A percentile compares a stretch with the other conserved stretches of the same genome.
These are phyloP conservation scores for Nidula microcarpa DNA, from an alignment of 768 basidiomycete species.

Conservation along the genomic window DNA sequence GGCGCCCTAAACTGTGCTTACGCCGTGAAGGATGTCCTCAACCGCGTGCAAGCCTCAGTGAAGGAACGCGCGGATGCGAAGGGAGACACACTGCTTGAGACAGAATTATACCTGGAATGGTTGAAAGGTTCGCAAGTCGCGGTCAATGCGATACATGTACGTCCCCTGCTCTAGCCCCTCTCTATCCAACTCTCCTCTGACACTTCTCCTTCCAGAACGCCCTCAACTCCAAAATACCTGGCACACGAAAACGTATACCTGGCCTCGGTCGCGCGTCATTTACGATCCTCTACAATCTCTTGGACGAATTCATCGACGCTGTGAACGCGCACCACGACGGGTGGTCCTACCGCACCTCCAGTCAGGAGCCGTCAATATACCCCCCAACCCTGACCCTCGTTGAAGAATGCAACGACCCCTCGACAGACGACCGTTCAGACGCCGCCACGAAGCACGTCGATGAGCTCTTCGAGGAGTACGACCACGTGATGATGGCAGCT, in stretches of 20 bases:
- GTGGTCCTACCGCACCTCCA: constrained; percentile 26
- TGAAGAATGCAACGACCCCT: constrained; percentile 40
- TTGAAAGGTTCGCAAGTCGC: constrained; percentile 34
- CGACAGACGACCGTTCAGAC: constrained; percentile 36
- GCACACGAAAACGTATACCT: constrained; percentile 28
- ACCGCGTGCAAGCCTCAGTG: constrained; percentile 25
- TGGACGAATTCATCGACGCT: constrained; percentile 41
- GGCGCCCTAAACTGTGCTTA: constrained; percentile 8
- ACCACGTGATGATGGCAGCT: constrained; percentile 31
- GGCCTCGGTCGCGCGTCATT: constrained; percentile 37
- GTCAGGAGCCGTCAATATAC: constrained; percentile 15
- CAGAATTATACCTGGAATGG: constrained; percentile 41
- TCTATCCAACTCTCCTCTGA: background rate
- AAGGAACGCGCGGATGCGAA: constrained; percentile 21
- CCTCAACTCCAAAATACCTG: constrained; percentile 31
- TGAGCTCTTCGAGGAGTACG: constrained; percentile 26
- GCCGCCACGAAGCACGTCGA: constrained; percentile 32
- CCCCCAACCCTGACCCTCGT: constrained; percentile 39
- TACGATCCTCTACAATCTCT: constrained; percentile 35
- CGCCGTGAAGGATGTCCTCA: constrained; percentile 27
- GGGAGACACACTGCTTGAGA: constrained; percentile 29
- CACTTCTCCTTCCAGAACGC: constrained; percentile 22
- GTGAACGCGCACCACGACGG: constrained; percentile 42
- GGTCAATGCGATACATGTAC: constrained; percentile 31
- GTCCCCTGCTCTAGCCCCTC: constrained; percentile 3